A percentile compares a stretch with the other conserved stretches of the same genome.
phyloP scores from a whole-genome alignment of 1,284 basidiomycete genomes.

The Naganishia sp. region DNA sequence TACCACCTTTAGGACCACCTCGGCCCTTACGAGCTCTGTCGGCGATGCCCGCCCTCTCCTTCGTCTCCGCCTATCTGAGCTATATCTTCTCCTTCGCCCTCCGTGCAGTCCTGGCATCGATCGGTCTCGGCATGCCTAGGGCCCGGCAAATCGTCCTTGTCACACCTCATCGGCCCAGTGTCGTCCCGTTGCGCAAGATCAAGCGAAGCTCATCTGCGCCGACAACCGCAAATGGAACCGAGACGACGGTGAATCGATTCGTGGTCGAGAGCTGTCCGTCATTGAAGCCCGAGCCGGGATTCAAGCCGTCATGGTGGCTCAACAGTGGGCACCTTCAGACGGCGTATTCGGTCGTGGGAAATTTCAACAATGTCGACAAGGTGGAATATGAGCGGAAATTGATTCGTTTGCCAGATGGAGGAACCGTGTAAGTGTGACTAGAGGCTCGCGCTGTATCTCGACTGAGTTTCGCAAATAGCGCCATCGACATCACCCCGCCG shows the following conservation, averaged over 20 bases:
- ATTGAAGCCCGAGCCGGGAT: slow-evolving; percentile 43
- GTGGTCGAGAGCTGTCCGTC: slow-evolving; percentile 47
- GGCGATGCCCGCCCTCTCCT: slow-evolving; percentile 20
- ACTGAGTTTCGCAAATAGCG: slow-evolving; percentile 73
- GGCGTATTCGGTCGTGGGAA: slow-evolving; percentile 53
- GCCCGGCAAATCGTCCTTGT: slow-evolving; percentile 48
- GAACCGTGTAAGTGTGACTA: slow-evolving; percentile 62
- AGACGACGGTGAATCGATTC: slow-evolving; percentile 40
- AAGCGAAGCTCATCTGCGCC: background rate
- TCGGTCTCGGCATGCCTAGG: slow-evolving; percentile 40
- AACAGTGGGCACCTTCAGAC: slow-evolving; percentile 56
- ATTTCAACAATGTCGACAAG: slow-evolving; percentile 70
- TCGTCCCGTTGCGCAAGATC: slow-evolving; percentile 25
- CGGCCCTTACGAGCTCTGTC: background rate
- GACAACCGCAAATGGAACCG: slow-evolving; percentile 1
- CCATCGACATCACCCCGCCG: slow-evolving; percentile 56
- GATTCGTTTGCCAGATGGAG: slow-evolving; percentile 66
- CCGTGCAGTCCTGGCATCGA: slow-evolving; percentile 9
- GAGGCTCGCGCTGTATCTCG: slow-evolving; percentile 42
- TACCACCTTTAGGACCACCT: background rate
- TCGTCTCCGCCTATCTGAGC: slow-evolving; percentile 17
- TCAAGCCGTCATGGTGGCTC: slow-evolving; percentile 54
- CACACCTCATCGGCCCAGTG: slow-evolving; percentile 36
- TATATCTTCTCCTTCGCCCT: slow-evolving; percentile 21
- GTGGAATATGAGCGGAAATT: slow-evolving; percentile 68